phyloP scores from a whole-genome alignment of 108 stramenopile species.

The Pseudonitzschia delicatissima region DNA sequence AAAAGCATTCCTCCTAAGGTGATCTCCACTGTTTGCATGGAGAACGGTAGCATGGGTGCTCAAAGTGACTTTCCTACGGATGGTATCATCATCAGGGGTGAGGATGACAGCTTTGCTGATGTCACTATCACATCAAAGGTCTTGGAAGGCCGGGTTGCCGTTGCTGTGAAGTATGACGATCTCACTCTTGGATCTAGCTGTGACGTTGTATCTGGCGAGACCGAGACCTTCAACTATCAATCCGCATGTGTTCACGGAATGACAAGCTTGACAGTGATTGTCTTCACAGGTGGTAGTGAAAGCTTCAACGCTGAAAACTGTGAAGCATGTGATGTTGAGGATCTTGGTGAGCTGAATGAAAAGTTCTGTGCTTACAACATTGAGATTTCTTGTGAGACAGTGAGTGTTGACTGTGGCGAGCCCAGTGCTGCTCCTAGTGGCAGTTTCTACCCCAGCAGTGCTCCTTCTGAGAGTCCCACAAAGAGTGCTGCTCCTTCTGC shows the following conservation, averaged over 20 bases:
- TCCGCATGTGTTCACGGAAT: background rate
- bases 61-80: background rate
- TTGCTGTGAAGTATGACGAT: background rate
- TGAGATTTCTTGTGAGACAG: slow-evolving; percentile 2
- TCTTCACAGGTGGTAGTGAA: background rate
- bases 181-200: background rate
- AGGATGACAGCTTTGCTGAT: background rate
- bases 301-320: background rate
- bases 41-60: background rate
- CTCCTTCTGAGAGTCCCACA: slow-evolving; percentile 9
- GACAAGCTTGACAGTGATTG: background rate
- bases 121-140: background rate
- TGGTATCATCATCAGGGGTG: background rate
- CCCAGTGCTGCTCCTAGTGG: slow-evolving; percentile 5
- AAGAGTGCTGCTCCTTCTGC: background rate
- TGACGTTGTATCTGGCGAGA: too few relatives aligned
- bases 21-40: background rate
- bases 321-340: slow-evolving; percentile 5
- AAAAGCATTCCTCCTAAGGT: background rate
- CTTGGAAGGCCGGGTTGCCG: background rate
- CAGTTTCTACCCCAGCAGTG: slow-evolving; percentile 1
- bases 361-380: slow-evolving; percentile 5
- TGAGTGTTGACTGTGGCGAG: slow-evolving; percentile 3
- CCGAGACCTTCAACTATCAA: background rate
- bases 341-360: background rate